Evolutionary conservation across 345 rosid genomes (phyloP).

Genomic region (Euphorbia lathyris): DNA sequence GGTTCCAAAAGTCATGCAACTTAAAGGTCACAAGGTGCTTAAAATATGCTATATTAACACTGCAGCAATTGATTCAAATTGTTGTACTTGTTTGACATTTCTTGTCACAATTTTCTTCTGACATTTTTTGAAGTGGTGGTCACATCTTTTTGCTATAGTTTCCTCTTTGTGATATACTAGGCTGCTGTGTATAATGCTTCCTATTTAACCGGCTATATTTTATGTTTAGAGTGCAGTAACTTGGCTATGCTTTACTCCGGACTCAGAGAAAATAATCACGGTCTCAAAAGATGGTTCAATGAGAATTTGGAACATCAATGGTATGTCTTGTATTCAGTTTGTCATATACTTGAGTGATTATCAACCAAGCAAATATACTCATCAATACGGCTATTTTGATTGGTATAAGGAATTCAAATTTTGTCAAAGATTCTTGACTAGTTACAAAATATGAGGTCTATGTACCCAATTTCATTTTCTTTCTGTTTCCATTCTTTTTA

Average conservation of each 20-base stretch:
- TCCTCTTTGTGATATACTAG: not conserved
- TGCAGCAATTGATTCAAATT: not conserved
- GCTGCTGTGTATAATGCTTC: conserved; percentile 9
- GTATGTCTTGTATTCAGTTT: conserved; percentile 32
- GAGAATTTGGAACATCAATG: conserved; percentile 93
- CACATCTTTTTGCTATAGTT: not conserved
- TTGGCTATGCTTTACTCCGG: conserved; percentile 83
- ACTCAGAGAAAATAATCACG: conserved; percentile 86
- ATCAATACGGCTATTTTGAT: not conserved
- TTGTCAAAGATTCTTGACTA: not conserved
- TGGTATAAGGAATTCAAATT: not conserved
- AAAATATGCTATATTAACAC: not conserved
- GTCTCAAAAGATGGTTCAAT: conserved; percentile 92
- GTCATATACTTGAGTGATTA: not conserved
- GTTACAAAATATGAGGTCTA: not conserved
- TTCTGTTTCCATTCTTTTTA: not conserved
- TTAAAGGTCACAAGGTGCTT: conserved; percentile 52
- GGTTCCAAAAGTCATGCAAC: conserved; percentile 85
- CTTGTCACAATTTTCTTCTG: not conserved
- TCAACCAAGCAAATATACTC: not conserved
- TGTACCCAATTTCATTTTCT: not conserved
- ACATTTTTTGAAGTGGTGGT: not conserved
- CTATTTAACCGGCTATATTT: conserved; percentile 16
- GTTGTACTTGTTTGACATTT: not conserved
- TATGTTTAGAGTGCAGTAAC: conserved; percentile 87